phyloP scores from a whole-genome alignment of 768 basidiomycete species.

The Boletus edulis region DNA sequence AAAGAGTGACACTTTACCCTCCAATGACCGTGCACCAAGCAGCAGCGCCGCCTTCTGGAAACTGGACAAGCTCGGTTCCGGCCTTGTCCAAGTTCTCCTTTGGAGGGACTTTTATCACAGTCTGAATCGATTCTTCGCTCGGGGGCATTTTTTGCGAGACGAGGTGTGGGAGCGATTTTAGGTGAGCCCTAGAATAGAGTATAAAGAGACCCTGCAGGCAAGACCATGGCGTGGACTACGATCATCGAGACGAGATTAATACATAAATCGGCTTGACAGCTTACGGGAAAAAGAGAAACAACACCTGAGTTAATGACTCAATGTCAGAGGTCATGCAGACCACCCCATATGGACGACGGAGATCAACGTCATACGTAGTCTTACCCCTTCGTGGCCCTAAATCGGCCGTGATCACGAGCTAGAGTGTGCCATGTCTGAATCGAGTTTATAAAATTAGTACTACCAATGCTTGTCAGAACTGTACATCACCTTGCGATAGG shows the following conservation, averaged over 20 bases:
- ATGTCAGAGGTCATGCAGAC: not conserved
- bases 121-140: not conserved
- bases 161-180: not conserved
- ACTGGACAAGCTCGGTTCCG: constrained; percentile 1
- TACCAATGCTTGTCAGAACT: too few relatives aligned
- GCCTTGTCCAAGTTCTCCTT: constrained; percentile 1
- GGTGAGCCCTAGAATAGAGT: not conserved
- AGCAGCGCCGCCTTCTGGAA: constrained; percentile 28
- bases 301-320: not conserved
- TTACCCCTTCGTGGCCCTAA: too few relatives aligned
- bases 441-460: too few relatives aligned
- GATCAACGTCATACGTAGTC: too few relatives aligned
- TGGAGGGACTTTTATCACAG: not conserved
- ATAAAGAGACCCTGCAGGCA: not conserved
- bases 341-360: too few relatives aligned
- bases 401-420: too few relatives aligned
- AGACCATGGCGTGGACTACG: too few relatives aligned
- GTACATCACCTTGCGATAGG: too few relatives aligned
- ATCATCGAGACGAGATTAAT: too few relatives aligned
- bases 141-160: constrained; percentile 3
- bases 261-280: too few relatives aligned
- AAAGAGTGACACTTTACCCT: constrained; percentile 10
- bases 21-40: constrained; percentile 28
- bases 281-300: too few relatives aligned
- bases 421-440: too few relatives aligned